Percentiles rank a stretch among this genome's conserved stretches.
These are phyloP conservation scores for Bretschneidera sinensis DNA, from an alignment of 345 rosid genomes.

Conservation along the genomic window DNA sequence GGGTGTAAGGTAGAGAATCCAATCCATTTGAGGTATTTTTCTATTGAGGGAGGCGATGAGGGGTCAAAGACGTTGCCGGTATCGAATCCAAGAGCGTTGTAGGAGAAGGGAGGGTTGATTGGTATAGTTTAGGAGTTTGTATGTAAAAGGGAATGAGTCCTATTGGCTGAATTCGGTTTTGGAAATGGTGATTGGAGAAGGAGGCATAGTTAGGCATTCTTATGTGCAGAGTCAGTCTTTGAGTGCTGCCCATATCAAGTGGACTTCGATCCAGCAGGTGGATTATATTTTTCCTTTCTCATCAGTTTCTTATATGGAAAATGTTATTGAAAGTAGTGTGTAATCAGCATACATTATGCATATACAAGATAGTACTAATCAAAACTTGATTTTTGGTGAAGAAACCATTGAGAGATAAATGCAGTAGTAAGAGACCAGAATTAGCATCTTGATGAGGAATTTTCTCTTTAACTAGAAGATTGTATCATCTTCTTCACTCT, in stretches of 20 bases:
- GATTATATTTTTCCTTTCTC: slow-evolving; percentile 6
- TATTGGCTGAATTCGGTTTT: slow-evolving; percentile 83
- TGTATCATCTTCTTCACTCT: no score
- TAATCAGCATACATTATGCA: not conserved
- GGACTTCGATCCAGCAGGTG: slow-evolving; percentile 88
- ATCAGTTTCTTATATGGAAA: slow-evolving; percentile 3
- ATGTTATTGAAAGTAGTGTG: not conserved
- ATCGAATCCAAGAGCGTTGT: slow-evolving; percentile 88
- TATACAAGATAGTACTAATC: no score
- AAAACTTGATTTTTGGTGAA: no score
- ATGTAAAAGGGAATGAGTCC: slow-evolving; percentile 38
- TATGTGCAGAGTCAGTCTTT: slow-evolving; percentile 77
- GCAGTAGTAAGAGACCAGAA: no score
- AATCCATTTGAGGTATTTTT: slow-evolving; percentile 62
- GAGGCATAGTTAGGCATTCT: slow-evolving; percentile 69
- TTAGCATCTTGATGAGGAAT: no score
- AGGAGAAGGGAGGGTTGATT: slow-evolving; percentile 75
- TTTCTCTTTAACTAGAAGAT: no score
- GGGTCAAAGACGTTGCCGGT: slow-evolving; percentile 56
- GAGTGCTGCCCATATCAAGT: slow-evolving; percentile 74
- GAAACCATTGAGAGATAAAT: no score
- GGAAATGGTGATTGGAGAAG: slow-evolving; percentile 57
- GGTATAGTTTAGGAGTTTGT: slow-evolving; percentile 75
- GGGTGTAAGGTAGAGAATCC: slow-evolving; percentile 73
- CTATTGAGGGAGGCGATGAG: slow-evolving; percentile 54